Conservation (phyloP, 495 filamentous ascomycete species). For the Stereocaulon alpinum region DNA sequence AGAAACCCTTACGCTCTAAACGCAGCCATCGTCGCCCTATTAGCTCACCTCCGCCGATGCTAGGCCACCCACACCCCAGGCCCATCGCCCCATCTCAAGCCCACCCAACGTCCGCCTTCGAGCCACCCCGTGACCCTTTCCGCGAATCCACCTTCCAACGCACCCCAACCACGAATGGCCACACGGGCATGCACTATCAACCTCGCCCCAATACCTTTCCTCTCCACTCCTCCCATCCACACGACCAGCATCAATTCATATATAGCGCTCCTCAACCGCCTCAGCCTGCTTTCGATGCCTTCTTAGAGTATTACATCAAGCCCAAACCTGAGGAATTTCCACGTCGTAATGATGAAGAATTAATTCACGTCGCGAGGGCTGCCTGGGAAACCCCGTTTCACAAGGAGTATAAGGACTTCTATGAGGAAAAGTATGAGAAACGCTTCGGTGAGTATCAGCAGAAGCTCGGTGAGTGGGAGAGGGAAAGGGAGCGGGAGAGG, state of each 20-base stretch:
- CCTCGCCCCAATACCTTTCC: conserved; percentile 1
- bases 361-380: conserved; percentile 30
- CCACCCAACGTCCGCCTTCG: conserved; percentile 18
- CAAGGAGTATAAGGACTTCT: conserved; percentile 31
- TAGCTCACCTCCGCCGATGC: conserved; percentile 15
- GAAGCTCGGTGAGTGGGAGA: conserved; percentile 16
- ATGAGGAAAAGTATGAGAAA: conserved; percentile 35
- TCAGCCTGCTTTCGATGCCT: conserved; percentile 12
- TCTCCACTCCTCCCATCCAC: neutral
- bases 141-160: conserved; percentile 16
- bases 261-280: conserved; percentile 3
- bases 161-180: conserved; percentile 14
- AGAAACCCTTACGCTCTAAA: conserved; percentile 83
- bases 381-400: conserved; percentile 40
- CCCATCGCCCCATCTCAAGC: conserved; percentile 17
- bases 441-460: conserved; percentile 9
- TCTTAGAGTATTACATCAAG: conserved; percentile 18
- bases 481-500: conserved; percentile 20
- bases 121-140: conserved; percentile 7
- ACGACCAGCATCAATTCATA: conserved; percentile 10
- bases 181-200: conserved; percentile 10
- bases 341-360: conserved; percentile 13
- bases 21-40: conserved; percentile 37
- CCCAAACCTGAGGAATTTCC: conserved; percentile 10
- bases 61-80: conserved; percentile 18